These are phyloP conservation scores for Neurospora sp. DNA, from an alignment of 495 filamentous ascomycete species.

Conservation along the genomic window DNA sequence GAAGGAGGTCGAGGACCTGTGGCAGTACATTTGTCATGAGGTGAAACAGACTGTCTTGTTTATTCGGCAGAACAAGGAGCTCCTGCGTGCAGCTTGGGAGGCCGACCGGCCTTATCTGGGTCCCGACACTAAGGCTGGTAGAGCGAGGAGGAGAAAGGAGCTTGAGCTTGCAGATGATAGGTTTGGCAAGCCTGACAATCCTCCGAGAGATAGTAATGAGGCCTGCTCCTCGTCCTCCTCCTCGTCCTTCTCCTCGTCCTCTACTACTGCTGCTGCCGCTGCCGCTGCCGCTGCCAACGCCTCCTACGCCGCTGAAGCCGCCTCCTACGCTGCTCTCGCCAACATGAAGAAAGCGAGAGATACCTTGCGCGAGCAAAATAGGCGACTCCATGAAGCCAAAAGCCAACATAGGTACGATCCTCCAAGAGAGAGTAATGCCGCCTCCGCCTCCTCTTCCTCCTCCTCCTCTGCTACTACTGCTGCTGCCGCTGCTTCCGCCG, in stretches of 20 bases:
- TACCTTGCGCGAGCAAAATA: not conserved
- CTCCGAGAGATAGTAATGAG: not conserved
- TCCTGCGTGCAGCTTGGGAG: not conserved
- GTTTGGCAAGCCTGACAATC: not conserved
- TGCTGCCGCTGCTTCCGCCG: too few species aligned
- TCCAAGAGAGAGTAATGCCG: too few species aligned
- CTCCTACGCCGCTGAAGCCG: not conserved
- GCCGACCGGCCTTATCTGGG: not conserved
- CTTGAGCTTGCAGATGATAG: not conserved
- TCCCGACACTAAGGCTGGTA: not conserved
- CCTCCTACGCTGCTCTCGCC: not conserved
- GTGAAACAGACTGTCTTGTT: not conserved
- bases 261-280: not conserved
- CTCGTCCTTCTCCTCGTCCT: not conserved
- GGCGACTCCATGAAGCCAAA: not conserved
- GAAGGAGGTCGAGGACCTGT: not conserved
- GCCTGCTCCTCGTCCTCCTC: not conserved
- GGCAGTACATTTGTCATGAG: not conserved
- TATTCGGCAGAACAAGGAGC: not conserved
- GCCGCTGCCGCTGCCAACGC: not conserved
- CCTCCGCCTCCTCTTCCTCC: too few species aligned
- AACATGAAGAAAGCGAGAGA: not conserved
- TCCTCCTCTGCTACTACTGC: too few species aligned
- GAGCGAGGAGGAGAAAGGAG: not conserved
- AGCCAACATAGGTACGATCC: too few species aligned